These are phyloP conservation scores for Solanum lycopersicoides DNA, from an alignment of 257 asterid genomes.

Conservation along the genomic window DNA sequence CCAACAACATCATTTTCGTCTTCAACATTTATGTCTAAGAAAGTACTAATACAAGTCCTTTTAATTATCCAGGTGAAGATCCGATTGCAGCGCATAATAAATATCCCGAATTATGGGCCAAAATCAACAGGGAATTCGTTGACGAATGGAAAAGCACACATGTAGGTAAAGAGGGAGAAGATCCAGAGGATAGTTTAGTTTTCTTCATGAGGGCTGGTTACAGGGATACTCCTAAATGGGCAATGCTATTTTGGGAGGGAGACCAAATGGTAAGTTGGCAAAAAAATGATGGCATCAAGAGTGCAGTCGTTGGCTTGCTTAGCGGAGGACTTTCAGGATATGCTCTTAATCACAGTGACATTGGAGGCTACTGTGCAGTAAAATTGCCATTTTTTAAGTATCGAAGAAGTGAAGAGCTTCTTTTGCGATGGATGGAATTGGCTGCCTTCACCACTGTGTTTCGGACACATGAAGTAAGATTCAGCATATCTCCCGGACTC, in stretches of 20 bases:
- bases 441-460: conserved; percentile 83
- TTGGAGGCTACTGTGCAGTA: conserved; percentile 90
- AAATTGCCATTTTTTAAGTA: conserved; percentile 66
- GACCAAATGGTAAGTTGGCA: conserved; percentile 99
- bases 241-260: conserved; percentile 92
- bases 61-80: conserved; percentile 64
- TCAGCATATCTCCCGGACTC: not conserved
- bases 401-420: conserved; percentile 76
- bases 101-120: conserved; percentile 93
- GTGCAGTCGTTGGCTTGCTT: conserved; percentile 81
- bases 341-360: conserved; percentile 89
- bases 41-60: not conserved
- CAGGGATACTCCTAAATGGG: conserved; percentile 73
- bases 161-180: conserved; percentile 19
- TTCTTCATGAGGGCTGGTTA: conserved; percentile 97
- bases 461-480: conserved; percentile 88
- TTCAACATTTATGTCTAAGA: not conserved
- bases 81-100: conserved; percentile 83
- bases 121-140: conserved; percentile 61
- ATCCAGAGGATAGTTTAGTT: conserved; percentile 46
- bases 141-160: conserved; percentile 64
- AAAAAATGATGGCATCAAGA: conserved; percentile 89
- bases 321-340: conserved; percentile 86
- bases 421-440: conserved; percentile 89
- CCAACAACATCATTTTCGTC: not conserved